Evolutionary conservation across 768 basidiomycete species (phyloP), one percentile per base, ranked within the genome.

Genomic region (Amylocystis lapponica): DNA sequence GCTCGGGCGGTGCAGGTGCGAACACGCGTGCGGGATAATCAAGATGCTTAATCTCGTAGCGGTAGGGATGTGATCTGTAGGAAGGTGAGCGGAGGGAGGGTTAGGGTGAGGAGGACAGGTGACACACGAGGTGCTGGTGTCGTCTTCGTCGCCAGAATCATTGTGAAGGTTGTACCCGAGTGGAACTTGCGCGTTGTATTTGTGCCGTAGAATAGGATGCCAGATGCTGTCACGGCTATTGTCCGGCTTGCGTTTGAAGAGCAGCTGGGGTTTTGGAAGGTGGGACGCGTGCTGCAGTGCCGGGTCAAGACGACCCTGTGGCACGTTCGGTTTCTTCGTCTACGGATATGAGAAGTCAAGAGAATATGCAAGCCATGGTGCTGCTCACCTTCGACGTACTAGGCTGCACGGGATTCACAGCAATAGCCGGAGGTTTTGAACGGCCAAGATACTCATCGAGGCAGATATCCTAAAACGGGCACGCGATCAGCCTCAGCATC

Each of bases 141-240:
- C 44, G 39, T 39, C 47, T 2, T 49, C 52, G 2, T 50, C 47
- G 4, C 56, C 58, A 20, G 57, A 52, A 13, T 63, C 56, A 31
- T 69, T 61, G 10, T 59, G 65, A 41, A 71, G 74, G 31, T 69
- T 59, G 55, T 85, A 77, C 12, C 85, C 85, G n/a, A 92, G 68
- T 2, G 91, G 89, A 1, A 92, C 83, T 60, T 81, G 73, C 3
- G 90, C 84, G 56, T 94, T 83, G 60, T 80, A 85, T 64, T 96
- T 97, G 54, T 80, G 78, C 0, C 74, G 60, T 14, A 96, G 68
- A 2, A 71, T 66, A 0, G 91, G 87, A 45, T 71, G 71, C 80
- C 88, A 94, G 0, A 76, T 69, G 3, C 71, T 52, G 20, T 64
- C 53, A 42, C 78, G 71, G 19, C 61, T 66, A 52, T 89, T 91